phyloP scores from a whole-genome alignment of 305 asterid species.

The Monarda citriodora region DNA sequence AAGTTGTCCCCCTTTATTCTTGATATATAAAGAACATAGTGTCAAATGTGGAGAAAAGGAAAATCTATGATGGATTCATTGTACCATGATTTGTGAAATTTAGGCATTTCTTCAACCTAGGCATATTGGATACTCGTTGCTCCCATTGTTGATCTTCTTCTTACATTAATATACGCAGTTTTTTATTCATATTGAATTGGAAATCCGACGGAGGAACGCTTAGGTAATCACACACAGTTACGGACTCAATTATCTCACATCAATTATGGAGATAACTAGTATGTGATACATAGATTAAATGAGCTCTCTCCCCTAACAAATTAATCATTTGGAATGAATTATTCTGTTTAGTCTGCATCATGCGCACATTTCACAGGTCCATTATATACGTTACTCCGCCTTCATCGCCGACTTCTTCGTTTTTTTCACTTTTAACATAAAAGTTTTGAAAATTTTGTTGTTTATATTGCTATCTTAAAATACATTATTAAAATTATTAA shows the following conservation, averaged over 20 bases:
- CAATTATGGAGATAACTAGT: too few relatives aligned
- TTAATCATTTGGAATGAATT: too few relatives aligned
- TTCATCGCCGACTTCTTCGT: too few relatives aligned
- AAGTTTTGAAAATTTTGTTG: too few relatives aligned
- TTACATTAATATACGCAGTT: neutral
- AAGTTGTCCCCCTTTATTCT: neutral
- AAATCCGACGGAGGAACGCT: neutral
- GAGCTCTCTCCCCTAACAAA: too few relatives aligned
- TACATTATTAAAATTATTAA: too few relatives aligned
- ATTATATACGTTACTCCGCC: too few relatives aligned
- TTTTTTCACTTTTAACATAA: too few relatives aligned
- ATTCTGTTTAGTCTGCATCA: too few relatives aligned
- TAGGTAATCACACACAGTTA: neutral
- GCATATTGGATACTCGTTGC: slow-evolving; percentile 29
- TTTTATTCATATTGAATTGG: neutral
- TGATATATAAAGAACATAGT: neutral
- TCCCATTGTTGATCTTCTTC: slow-evolving; percentile 33
- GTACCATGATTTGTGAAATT: slow-evolving; percentile 18
- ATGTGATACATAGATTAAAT: too few relatives aligned
- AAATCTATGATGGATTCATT: slow-evolving; percentile 17
- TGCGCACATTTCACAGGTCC: too few relatives aligned
- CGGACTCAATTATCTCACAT: neutral
- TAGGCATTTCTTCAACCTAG: slow-evolving; percentile 19
- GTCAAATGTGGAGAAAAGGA: neutral
- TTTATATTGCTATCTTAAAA: too few relatives aligned